A percentile compares a stretch with the other conserved stretches of the same genome.
Conservation (phyloP, 2,329 filamentous ascomycete species). For the Talaromyces amestolkiae region DNA sequence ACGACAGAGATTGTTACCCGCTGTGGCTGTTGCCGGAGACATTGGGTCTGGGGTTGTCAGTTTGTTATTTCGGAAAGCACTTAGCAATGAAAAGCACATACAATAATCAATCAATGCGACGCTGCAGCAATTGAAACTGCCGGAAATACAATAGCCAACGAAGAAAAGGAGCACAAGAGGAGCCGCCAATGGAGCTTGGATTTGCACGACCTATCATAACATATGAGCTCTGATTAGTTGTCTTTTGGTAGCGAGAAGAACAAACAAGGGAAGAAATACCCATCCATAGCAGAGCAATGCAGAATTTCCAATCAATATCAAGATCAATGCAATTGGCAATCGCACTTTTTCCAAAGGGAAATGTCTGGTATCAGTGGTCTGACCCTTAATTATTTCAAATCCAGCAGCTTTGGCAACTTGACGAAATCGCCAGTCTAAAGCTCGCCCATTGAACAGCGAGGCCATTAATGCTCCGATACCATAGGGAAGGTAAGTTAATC, state of each 20-base stretch:
- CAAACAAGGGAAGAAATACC: conserved; percentile 31
- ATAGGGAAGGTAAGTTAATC: conserved; percentile 44
- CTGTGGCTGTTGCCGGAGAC: conserved; percentile 42
- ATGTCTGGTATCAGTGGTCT: conserved; percentile 35
- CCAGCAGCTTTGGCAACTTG: conserved; percentile 32
- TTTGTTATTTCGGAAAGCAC: neutral
- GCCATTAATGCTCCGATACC: conserved; percentile 41
- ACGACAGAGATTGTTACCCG: conserved; percentile 44
- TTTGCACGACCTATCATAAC: neutral
- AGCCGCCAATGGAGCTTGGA: conserved; percentile 29
- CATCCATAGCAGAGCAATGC: conserved; percentile 41
- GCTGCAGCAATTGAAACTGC: neutral
- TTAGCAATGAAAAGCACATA: neutral
- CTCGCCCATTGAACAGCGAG: conserved; percentile 36
- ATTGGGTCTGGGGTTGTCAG: neutral
- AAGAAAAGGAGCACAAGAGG: conserved; percentile 40
- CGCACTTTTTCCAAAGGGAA: conserved; percentile 47
- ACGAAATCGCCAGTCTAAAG: conserved; percentile 46
- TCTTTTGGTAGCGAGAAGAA: neutral
- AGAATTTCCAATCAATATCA: conserved; percentile 26
- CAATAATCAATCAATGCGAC: neutral
- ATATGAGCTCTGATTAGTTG: neutral
- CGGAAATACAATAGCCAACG: conserved; percentile 19
- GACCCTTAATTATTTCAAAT: conserved; percentile 34
- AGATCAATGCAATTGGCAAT: conserved; percentile 39